A percentile compares a stretch with the other conserved stretches of the same genome.
These are phyloP conservation scores for Aspergillus heteromorphus DNA, from an alignment of 495 filamentous ascomycete species.

Conservation along the genomic window DNA sequence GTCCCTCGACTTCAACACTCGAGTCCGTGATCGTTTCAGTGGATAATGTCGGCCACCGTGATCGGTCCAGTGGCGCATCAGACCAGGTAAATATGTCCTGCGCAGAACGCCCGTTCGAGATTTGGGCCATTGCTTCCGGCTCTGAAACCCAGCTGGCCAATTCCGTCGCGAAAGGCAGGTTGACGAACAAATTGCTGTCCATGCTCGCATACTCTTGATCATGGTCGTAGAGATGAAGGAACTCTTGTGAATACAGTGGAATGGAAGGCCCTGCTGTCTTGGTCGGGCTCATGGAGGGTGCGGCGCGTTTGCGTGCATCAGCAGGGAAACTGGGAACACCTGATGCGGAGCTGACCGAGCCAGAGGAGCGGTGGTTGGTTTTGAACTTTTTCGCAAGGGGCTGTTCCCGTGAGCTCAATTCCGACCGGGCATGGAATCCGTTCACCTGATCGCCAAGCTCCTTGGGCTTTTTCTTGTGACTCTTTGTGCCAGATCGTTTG, in stretches of 20 bases:
- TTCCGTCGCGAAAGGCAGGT: slow-evolving; percentile 59
- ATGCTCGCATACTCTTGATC: slow-evolving; percentile 48
- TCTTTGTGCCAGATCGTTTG: slow-evolving; percentile 65
- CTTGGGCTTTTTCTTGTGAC: slow-evolving; percentile 69
- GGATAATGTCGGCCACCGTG: slow-evolving; percentile 43
- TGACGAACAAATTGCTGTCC: slow-evolving; percentile 56
- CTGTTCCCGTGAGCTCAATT: slow-evolving; percentile 51
- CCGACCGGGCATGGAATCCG: slow-evolving; percentile 39
- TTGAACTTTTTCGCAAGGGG: slow-evolving; percentile 69
- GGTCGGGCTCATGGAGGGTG: slow-evolving; percentile 48
- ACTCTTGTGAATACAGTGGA: slow-evolving; percentile 61
- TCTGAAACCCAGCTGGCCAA: slow-evolving; percentile 71
- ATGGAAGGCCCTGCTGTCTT: slow-evolving; percentile 43
- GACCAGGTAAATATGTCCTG: slow-evolving; percentile 48
- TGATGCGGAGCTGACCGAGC: slow-evolving; percentile 59
- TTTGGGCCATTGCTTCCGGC: slow-evolving; percentile 40
- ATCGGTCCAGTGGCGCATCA: slow-evolving; percentile 50
- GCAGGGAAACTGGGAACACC: slow-evolving; percentile 28
- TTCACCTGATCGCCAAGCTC: slow-evolving; percentile 35
- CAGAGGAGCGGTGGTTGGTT: slow-evolving; percentile 63
- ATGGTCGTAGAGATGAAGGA: slow-evolving; percentile 63
- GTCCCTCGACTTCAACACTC: slow-evolving; percentile 37
- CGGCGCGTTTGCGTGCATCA: slow-evolving; percentile 51
- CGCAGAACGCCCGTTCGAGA: slow-evolving; percentile 35
- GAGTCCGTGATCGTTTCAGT: slow-evolving; percentile 43